phyloP scores from a whole-genome alignment of 106 monocot species.

The Dendrobium catenatum region DNA sequence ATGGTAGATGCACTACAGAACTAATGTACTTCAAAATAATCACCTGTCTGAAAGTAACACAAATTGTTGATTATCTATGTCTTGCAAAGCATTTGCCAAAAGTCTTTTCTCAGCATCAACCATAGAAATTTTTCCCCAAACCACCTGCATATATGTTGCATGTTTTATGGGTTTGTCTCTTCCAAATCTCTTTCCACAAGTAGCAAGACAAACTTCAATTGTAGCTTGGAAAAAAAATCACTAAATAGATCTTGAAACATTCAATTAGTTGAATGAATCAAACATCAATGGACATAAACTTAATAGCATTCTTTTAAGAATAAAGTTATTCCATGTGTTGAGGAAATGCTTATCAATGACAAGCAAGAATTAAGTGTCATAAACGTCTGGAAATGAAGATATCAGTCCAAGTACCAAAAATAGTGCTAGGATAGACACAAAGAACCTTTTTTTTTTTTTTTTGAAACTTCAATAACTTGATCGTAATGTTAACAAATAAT shows the following conservation, averaged over 20 bases:
- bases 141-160: slow-evolving; percentile 37
- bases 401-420: too few species aligned
- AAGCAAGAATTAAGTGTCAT: too few species aligned
- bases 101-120: slow-evolving; percentile 77
- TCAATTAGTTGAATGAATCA: background rate
- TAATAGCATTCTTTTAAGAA: too few species aligned
- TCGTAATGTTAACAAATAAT: too few species aligned
- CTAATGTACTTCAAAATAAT: slow-evolving; percentile 8
- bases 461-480: too few species aligned
- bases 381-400: too few species aligned
- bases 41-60: slow-evolving; percentile 76
- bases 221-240: background rate
- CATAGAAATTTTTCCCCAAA: slow-evolving; percentile 73
- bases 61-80: slow-evolving; percentile 71
- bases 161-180: background rate
- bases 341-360: too few species aligned
- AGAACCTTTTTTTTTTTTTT: too few species aligned
- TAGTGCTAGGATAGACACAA: too few species aligned
- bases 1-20: background rate
- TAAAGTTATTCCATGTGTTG: too few species aligned
- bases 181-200: background rate
- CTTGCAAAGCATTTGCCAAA: slow-evolving; percentile 62
- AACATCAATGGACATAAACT: background rate
- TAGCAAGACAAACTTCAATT: background rate
- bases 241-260: background rate